Conservation (phyloP, 2,329 filamentous ascomycete genomes). For the Magnaporthales sp. region DNA sequence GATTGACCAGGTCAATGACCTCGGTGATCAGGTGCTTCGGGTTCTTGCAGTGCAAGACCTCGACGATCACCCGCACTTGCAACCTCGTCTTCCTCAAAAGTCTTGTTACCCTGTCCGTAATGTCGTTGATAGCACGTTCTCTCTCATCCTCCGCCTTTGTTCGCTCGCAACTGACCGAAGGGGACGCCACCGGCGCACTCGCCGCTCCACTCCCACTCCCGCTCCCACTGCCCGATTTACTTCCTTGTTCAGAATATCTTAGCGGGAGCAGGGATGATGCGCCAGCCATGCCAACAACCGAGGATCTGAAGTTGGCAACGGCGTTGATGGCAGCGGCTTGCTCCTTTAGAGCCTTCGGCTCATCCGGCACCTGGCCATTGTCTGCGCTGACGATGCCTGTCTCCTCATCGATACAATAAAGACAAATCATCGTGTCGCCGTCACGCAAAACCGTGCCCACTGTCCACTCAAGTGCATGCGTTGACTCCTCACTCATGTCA, state of each 20-base stretch:
- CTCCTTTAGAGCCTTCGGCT: slow-evolving; percentile 66
- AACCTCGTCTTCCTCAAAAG: slow-evolving; percentile 83
- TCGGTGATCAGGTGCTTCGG: slow-evolving; percentile 94
- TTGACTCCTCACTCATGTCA: slow-evolving; percentile 87
- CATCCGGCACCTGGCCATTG: slow-evolving; percentile 54
- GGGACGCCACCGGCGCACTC: slow-evolving; percentile 24
- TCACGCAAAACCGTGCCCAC: slow-evolving; percentile 91
- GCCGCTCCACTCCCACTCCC: slow-evolving; percentile 7
- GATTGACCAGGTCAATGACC: slow-evolving; percentile 88
- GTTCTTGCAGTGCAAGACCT: slow-evolving; percentile 97
- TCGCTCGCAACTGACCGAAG: slow-evolving; percentile 40
- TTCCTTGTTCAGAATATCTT: slow-evolving; percentile 21
- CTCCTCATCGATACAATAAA: slow-evolving; percentile 92
- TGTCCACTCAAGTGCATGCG: slow-evolving; percentile 94
- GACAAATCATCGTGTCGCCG: slow-evolving; percentile 85
- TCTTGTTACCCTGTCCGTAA: slow-evolving; percentile 77
- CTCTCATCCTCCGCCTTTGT: slow-evolving; percentile 69
- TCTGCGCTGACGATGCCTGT: slow-evolving; percentile 43
- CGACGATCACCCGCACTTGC: slow-evolving; percentile 87
- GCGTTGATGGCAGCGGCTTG: slow-evolving; percentile 64
- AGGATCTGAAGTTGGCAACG: slow-evolving; percentile 36
- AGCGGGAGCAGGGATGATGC: slow-evolving; percentile 20
- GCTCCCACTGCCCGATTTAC: slow-evolving; percentile 16
- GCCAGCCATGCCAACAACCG: slow-evolving; percentile 15
- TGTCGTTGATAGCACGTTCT: slow-evolving; percentile 68